Evolutionary conservation across 2,329 filamentous ascomycete species (phyloP).

Genomic region (Paecilomyces formosus): DNA sequence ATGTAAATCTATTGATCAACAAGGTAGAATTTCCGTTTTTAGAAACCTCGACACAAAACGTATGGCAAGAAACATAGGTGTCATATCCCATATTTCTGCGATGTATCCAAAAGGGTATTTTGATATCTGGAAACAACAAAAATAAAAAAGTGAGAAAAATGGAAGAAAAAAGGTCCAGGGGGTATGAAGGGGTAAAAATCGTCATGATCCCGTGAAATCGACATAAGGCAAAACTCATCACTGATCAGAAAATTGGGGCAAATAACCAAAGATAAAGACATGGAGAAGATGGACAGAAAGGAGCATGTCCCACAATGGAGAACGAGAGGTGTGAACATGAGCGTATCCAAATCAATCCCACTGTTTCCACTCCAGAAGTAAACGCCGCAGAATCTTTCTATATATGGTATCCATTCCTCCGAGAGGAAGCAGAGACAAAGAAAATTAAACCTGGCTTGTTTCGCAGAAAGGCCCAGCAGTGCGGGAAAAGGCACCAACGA

Average conservation of each 20-base stretch:
- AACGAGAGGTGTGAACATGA: neutral
- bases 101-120: neutral
- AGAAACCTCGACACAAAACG: neutral
- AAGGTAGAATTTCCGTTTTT: neutral
- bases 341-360: neutral
- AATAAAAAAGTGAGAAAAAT: neutral
- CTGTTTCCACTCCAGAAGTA: neutral
- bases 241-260: neutral
- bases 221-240: neutral
- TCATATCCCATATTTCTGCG: neutral
- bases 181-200: neutral
- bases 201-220: neutral
- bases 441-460: neutral
- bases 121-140: neutral
- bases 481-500: neutral
- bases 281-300: conserved; percentile 8
- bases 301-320: neutral
- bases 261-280: conserved; percentile 2
- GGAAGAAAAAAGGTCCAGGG: neutral
- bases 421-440: neutral
- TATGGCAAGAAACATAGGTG: neutral
- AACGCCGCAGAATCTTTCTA: neutral
- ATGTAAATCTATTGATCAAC: neutral
- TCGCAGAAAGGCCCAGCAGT: neutral
- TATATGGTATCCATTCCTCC: conserved; percentile 1